A percentile compares a stretch with the other conserved stretches of the same genome.
phyloP scores from a whole-genome alignment of 176 grass and related monocot genomes.

The Bromus sterilis region DNA sequence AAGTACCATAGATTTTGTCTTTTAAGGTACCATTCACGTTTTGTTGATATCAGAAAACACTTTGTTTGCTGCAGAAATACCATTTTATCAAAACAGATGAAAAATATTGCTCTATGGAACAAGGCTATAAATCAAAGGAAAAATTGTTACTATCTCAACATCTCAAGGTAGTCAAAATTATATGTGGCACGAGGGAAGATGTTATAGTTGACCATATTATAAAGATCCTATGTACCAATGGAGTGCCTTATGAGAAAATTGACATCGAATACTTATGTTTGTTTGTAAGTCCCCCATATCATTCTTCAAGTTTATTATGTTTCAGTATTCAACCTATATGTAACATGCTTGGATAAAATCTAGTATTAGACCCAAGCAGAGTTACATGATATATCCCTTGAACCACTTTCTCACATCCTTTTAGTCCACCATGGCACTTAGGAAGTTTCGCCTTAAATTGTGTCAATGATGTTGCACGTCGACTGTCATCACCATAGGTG shows the following conservation, averaged over 20 bases:
- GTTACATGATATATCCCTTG: not conserved
- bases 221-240: not conserved
- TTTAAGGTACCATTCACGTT: not conserved
- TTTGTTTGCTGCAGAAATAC: not conserved
- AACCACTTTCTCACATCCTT: not conserved
- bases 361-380: no score
- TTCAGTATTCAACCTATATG: not conserved
- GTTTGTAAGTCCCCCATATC: not conserved
- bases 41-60: not conserved
- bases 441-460: not conserved
- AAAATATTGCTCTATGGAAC: no score
- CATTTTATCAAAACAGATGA: not conserved
- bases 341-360: not conserved
- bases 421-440: not conserved
- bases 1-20: not conserved
- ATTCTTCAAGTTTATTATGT: not conserved
- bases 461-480: not conserved
- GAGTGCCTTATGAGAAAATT: not conserved
- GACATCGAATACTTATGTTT: not conserved
- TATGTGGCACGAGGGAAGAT: not conserved
- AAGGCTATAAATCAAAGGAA: not conserved
- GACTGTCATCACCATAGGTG: not conserved
- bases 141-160: not conserved
- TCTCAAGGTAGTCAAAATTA: not conserved
- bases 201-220: not conserved